Evolutionary conservation across 2,329 filamentous ascomycete species (phyloP), one percentile per base, ranked within the genome.

Genomic region (Penicillium thymicola): DNA sequence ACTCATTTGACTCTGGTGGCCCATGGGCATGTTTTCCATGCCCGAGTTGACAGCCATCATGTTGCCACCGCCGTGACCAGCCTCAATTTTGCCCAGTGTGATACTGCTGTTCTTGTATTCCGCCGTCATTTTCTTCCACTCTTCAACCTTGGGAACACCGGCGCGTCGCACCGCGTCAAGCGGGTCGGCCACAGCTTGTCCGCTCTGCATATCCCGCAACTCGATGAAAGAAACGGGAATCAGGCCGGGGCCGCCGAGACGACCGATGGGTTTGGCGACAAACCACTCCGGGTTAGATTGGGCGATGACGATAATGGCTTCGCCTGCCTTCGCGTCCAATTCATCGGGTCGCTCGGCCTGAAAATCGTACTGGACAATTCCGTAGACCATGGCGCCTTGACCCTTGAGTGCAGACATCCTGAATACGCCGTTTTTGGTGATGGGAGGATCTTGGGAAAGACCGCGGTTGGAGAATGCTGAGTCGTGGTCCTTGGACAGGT

Each of bases 31-130:
- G 44, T 90, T 84, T 66, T 92, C 86, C 83, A 90, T 87, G 51
- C 84, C 82, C 62, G 88, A 83, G 57, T 88, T 88, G 67, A 93
- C 78, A 13, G 81, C 79, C 63, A 83, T 82, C 64, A 82, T 78
- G 11, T 63, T 63, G 34, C 61, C 59, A 27, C 64, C 58, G 50
- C 43, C 52, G 1, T 55, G 47, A 68, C 60, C 59, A 62, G 70
- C 72, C 55, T 93, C 90, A 65, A 95, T 93, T 75, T 93, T 96
- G 64, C 94, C 94, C 41, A 99, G 79, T 0, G 92, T 93, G 71
- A 99, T 97, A 76, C 94, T 97, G 73, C 92, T 96, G 73, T 97
- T 97, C 80, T 99, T 99, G 78, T 99, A 99, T 62, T 97, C 93
- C 54, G 93, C 93, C 0, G 94, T 92, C 91, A 97, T 97, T 78